A percentile compares a stretch with the other conserved stretches of the same genome.
These are phyloP conservation scores for Paecilomyces sp. DNA, from an alignment of 2,329 filamentous ascomycete genomes.

Conservation along the genomic window DNA sequence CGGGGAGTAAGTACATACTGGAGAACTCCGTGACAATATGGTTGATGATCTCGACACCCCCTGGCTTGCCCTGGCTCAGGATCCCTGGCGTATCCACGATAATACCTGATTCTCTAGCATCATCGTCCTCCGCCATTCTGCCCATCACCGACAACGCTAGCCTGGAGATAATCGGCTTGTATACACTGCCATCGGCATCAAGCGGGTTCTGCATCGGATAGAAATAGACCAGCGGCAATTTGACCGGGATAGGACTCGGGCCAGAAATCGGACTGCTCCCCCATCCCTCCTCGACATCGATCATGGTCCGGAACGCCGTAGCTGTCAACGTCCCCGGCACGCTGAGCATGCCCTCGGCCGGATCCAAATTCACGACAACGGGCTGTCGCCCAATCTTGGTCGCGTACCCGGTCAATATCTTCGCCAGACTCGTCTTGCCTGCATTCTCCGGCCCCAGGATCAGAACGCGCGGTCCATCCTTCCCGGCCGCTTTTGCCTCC, in stretches of 20 bases:
- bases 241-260: conserved; percentile 79
- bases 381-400: conserved; percentile 67
- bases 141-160: conserved; percentile 73
- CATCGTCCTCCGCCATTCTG: conserved; percentile 67
- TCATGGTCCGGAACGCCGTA: conserved; percentile 75
- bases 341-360: conserved; percentile 69
- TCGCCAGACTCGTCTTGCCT: conserved; percentile 77
- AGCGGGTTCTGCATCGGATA: conserved; percentile 65
- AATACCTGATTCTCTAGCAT: conserved; percentile 66
- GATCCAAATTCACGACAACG: conserved; percentile 76
- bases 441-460: conserved; percentile 70
- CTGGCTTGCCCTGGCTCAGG: conserved; percentile 55
- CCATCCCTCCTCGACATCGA: conserved; percentile 86
- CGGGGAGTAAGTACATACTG: conserved; percentile 37
- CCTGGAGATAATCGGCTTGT: conserved; percentile 65
- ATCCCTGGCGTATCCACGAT: conserved; percentile 78
- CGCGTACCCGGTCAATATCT: conserved; percentile 72
- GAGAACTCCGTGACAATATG: conserved; percentile 68
- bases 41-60: conserved; percentile 67
- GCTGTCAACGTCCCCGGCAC: conserved; percentile 78
- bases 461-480: conserved; percentile 70
- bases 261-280: conserved; percentile 87
- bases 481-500: conserved; percentile 44
- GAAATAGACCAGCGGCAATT: conserved; percentile 85
- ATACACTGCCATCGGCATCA: conserved; percentile 66